Evolutionary conservation across 139 green algal genomes (phyloP).

Genomic region (Zygnema circumcarinatum): DNA sequence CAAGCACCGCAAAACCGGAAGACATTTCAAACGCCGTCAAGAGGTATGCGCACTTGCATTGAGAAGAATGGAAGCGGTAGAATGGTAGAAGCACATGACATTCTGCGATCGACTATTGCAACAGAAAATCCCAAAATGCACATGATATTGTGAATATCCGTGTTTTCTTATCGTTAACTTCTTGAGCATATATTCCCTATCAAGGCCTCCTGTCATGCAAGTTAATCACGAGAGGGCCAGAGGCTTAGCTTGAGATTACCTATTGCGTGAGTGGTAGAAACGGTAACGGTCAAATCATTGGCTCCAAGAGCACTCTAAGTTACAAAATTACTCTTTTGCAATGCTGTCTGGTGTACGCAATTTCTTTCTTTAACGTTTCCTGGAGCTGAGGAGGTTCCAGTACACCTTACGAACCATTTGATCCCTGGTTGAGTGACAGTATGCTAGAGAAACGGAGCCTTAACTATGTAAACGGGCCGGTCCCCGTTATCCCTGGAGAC

Average conservation of each 20-base stretch:
- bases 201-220: not conserved
- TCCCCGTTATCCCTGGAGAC: not conserved
- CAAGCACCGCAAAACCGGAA: conserved; percentile 9
- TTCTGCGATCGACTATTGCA: conserved; percentile 23
- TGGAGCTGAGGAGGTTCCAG: not conserved
- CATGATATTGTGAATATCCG: not conserved
- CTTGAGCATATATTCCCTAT: not conserved
- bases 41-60: conserved; percentile 15
- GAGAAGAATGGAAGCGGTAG: not conserved
- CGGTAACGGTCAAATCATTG: not conserved
- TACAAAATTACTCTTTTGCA: too few species aligned
- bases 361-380: not conserved
- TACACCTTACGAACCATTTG: not conserved
- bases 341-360: too few species aligned
- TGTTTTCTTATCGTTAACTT: not conserved
- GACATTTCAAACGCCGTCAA: not conserved
- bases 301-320: too few species aligned
- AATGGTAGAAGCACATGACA: not conserved
- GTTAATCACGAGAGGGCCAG: too few species aligned
- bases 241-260: not conserved
- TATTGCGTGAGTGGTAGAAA: not conserved
- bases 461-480: not conserved
- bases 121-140: not conserved
- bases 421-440: not conserved
- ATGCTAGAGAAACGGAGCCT: not conserved